Percentiles rank a stretch among this genome's conserved stretches.
Evolutionary conservation across 495 filamentous ascomycete genomes (phyloP).

Genomic region (Penicillium angulare): DNA sequence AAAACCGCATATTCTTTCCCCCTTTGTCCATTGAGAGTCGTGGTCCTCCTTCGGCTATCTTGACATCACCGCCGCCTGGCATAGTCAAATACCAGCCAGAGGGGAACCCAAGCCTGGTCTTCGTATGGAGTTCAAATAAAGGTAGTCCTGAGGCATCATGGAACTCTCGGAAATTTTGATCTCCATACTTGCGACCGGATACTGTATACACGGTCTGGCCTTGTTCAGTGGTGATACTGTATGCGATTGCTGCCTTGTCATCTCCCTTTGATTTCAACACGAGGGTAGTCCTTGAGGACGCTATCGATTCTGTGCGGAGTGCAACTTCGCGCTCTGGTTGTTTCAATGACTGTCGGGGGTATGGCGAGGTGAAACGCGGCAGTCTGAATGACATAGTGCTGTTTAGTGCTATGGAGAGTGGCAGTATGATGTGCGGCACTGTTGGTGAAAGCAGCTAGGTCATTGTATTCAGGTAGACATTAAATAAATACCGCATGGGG

Average conservation of each 20-base stretch:
- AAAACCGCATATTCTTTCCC: slow-evolving; percentile 20
- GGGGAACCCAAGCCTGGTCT: slow-evolving; percentile 1
- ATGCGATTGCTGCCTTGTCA: slow-evolving; percentile 17
- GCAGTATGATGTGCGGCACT: no score
- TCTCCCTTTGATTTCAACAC: slow-evolving; percentile 11
- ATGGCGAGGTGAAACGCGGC: no score
- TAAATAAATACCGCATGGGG: no score
- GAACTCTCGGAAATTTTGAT: slow-evolving; percentile 26
- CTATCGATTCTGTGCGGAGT: slow-evolving; percentile 14
- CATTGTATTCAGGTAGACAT: no score
- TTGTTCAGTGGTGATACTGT: slow-evolving; percentile 22
- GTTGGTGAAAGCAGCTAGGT: no score
- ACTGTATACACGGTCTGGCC: slow-evolving; percentile 19
- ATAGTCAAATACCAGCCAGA: slow-evolving; percentile 24
- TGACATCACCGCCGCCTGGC: slow-evolving; percentile 18
- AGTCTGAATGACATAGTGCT: no score
- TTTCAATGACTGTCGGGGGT: slow-evolving; percentile 16
- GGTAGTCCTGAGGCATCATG: slow-evolving; percentile 28
- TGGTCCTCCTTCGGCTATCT: slow-evolving; percentile 13
- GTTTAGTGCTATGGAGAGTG: no score
- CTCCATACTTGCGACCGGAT: slow-evolving; percentile 19
- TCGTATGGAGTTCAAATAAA: slow-evolving; percentile 26
- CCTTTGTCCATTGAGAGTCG: slow-evolving; percentile 4
- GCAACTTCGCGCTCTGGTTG: slow-evolving; percentile 14
- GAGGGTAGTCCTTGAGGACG: slow-evolving; percentile 6